Conservation (phyloP, 2,329 filamentous ascomycete genomes). For the Sclerotiophoma versabilis region DNA sequence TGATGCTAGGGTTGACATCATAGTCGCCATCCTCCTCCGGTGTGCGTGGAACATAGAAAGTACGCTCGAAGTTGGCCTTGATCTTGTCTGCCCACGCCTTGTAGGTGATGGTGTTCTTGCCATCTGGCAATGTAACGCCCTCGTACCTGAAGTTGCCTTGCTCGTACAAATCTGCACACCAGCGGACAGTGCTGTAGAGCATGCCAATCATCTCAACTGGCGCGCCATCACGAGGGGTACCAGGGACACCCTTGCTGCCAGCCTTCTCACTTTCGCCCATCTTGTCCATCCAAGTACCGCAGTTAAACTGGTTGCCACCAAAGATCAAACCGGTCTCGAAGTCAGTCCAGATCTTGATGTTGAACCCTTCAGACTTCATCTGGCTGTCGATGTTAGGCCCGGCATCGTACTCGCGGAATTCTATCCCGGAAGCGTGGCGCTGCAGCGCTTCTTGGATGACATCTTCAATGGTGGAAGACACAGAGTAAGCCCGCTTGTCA, state of each 20-base stretch:
- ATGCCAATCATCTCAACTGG: slow-evolving; percentile 95
- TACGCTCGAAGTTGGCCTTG: slow-evolving; percentile 86
- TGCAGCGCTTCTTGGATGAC: slow-evolving; percentile 93
- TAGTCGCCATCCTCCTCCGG: slow-evolving; percentile 75
- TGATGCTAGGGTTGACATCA: slow-evolving; percentile 77
- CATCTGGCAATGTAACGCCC: slow-evolving; percentile 72
- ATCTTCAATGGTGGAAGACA: slow-evolving; percentile 82
- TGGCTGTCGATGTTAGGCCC: slow-evolving; percentile 87
- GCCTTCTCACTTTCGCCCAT: slow-evolving; percentile 98
- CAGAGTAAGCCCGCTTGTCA: slow-evolving; percentile 85
- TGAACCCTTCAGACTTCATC: slow-evolving; percentile 91
- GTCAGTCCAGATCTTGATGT: slow-evolving; percentile 88
- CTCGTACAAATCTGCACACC: slow-evolving; percentile 74
- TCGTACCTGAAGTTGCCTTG: slow-evolving; percentile 75
- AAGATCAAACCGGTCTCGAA: slow-evolving; percentile 92
- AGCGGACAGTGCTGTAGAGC: slow-evolving; percentile 85
- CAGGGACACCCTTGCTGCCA: slow-evolving; percentile 89
- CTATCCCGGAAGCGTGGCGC: slow-evolving; percentile 87
- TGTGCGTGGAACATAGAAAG: slow-evolving; percentile 82
- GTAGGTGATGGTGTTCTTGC: slow-evolving; percentile 69
- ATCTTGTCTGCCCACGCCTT: slow-evolving; percentile 80
- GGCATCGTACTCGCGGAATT: slow-evolving; percentile 93
- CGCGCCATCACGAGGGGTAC: slow-evolving; percentile 94
- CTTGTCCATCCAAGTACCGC: slow-evolving; percentile 99
- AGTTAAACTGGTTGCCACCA: slow-evolving; percentile 92